Evolutionary conservation across 164 flowering plant species (phyloP).

Genomic region (Annona squamosa): DNA sequence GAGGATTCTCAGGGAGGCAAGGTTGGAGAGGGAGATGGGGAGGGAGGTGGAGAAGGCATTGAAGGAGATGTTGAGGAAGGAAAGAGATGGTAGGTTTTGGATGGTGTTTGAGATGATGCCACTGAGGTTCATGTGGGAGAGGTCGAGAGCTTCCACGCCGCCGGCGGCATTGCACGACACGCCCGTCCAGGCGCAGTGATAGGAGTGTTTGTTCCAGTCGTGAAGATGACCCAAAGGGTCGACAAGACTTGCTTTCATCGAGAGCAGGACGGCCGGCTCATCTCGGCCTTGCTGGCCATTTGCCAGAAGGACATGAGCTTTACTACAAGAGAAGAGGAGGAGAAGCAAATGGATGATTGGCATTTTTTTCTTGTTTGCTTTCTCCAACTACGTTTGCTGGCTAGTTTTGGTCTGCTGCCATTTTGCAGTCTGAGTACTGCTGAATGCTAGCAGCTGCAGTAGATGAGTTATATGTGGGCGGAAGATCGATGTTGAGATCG

Average conservation of each 20-base stretch:
- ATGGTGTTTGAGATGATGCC: slow-evolving; percentile 57
- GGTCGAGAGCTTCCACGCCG: slow-evolving; percentile 54
- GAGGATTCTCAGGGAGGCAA: slow-evolving; percentile 35
- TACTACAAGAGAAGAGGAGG: slow-evolving; percentile 30
- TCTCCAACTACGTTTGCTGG: neutral
- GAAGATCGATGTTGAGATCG: neutral
- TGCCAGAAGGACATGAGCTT: slow-evolving; percentile 14
- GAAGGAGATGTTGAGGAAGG: slow-evolving; percentile 53
- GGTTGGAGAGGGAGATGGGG: slow-evolving; percentile 43
- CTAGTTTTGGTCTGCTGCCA: slow-evolving; percentile 22
- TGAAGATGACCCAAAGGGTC: slow-evolving; percentile 50
- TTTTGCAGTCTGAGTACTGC: neutral
- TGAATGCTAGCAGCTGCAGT: slow-evolving; percentile 3
- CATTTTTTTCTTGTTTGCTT: slow-evolving; percentile 11
- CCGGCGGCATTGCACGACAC: slow-evolving; percentile 55
- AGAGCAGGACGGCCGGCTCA: slow-evolving; percentile 38
- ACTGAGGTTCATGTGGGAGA: slow-evolving; percentile 68
- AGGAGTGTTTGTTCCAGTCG: slow-evolving; percentile 45
- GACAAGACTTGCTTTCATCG: slow-evolving; percentile 48
- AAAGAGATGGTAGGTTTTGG: slow-evolving; percentile 35
- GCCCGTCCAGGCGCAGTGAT: slow-evolving; percentile 83
- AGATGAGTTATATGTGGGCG: slow-evolving; percentile 8
- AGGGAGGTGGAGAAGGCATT: slow-evolving; percentile 52
- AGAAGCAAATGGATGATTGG: slow-evolving; percentile 18
- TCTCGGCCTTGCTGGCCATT: neutral